phyloP scores from a whole-genome alignment of 345 rosid species.

The Dovyalis caffra region DNA sequence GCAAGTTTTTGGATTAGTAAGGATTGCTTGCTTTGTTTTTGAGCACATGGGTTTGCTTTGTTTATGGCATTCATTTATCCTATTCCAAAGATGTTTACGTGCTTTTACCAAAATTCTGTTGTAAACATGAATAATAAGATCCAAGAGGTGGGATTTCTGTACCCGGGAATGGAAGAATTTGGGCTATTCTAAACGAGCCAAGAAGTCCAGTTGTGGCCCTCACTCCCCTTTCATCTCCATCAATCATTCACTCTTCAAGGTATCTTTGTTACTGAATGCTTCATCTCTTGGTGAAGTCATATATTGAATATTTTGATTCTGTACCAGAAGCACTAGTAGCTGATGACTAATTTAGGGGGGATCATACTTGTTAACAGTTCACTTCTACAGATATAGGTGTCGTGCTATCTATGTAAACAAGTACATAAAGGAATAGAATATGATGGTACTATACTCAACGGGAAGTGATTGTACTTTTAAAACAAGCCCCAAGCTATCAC shows the following conservation, averaged over 20 bases:
- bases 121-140: slow-evolving; percentile 35
- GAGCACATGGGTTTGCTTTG: background rate
- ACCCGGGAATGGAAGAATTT: slow-evolving; percentile 34
- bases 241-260: slow-evolving; percentile 45
- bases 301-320: background rate
- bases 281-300: slow-evolving; percentile 6
- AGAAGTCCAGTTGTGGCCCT: slow-evolving; percentile 37
- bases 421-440: too few species aligned
- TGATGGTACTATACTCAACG: too few species aligned
- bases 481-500: background rate
- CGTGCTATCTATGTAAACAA: too few species aligned
- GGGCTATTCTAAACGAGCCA: slow-evolving; percentile 34
- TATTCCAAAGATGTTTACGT: background rate
- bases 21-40: background rate
- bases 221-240: slow-evolving; percentile 25
- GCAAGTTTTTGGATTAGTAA: background rate
- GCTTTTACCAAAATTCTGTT: background rate
- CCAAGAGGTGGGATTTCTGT: slow-evolving; percentile 31
- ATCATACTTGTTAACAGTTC: background rate
- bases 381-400: background rate
- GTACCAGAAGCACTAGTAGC: background rate
- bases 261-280: slow-evolving; percentile 23
- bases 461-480: background rate
- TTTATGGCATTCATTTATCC: too few species aligned
- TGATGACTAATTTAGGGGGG: background rate